Percentiles rank a stretch among this genome's conserved stretches.
Evolutionary conservation across 2,329 filamentous ascomycete genomes (phyloP).

Genomic region (Fusarium sterilihyphosum): DNA sequence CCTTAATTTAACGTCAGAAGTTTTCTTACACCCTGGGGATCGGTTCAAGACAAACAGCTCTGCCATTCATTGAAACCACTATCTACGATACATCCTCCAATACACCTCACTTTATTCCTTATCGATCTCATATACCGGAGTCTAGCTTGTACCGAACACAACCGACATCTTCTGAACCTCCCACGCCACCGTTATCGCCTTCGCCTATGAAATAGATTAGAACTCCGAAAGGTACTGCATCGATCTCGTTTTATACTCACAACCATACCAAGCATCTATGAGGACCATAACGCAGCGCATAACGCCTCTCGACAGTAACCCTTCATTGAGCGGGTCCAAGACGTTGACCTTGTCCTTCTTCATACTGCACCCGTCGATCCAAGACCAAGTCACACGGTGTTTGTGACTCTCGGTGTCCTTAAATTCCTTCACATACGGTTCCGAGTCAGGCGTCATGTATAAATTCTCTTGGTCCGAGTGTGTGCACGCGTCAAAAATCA

Average conservation of each 20-base stretch:
- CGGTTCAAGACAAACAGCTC: not conserved
- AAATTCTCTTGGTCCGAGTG: fast-evolving
- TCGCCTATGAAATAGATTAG: not conserved
- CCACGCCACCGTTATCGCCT: not conserved
- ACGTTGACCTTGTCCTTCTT: not conserved
- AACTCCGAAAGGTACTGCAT: not conserved
- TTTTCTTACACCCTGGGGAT: too few species aligned
- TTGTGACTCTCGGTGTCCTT: not conserved
- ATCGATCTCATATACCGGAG: not conserved
- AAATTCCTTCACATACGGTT: not conserved
- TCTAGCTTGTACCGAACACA: not conserved
- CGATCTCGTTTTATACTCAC: not conserved
- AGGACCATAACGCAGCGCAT: not conserved
- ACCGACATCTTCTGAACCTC: not conserved
- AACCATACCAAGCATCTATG: not conserved
- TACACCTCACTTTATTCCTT: too few species aligned
- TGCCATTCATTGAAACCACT: too few species aligned
- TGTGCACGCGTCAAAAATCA: not conserved
- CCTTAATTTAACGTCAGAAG: too few species aligned
- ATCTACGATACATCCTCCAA: not conserved
- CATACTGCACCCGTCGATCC: not conserved
- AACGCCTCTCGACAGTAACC: not conserved
- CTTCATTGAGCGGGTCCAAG: not conserved
- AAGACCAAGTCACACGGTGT: not conserved
- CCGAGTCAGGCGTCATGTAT: not conserved